Conservation (phyloP, 169 alveolate genomes). For the Cryptosporidium tyzzeri region DNA sequence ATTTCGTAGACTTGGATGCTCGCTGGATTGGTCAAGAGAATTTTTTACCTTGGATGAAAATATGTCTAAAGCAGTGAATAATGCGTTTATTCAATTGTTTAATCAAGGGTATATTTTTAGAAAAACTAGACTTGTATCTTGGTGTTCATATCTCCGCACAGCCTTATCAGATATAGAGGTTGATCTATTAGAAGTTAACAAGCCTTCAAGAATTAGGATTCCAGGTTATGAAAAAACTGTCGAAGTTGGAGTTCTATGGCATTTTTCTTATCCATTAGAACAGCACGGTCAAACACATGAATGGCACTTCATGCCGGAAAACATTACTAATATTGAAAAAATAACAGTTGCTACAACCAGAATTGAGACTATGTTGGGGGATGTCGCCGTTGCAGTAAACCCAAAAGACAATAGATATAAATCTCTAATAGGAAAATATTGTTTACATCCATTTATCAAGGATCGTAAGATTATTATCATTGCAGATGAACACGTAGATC, state of each 20-base stretch:
- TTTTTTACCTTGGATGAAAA: conserved; percentile 96
- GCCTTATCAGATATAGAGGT: conserved; percentile 99
- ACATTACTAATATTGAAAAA: conserved; percentile 76
- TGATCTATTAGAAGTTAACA: conserved; percentile 92
- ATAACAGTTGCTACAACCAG: conserved; percentile 96
- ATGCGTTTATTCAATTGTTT: conserved; percentile 94
- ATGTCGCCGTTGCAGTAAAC: conserved; percentile 99
- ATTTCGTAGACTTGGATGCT: conserved; percentile 90
- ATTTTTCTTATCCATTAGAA: conserved; percentile 93
- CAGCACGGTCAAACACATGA: conserved; percentile 83
- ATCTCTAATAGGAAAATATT: conserved; percentile 93
- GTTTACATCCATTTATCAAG: conserved; percentile 97
- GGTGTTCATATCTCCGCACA: conserved; percentile 98
- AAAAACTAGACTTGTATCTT: conserved; percentile 96
- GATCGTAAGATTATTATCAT: conserved; percentile 93
- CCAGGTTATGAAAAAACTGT: conserved; percentile 90
- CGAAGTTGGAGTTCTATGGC: conserved; percentile 98
- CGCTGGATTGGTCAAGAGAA: conserved; percentile 98
- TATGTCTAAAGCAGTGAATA: conserved; percentile 94
- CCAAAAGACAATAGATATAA: conserved; percentile 97
- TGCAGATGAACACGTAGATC: conserved; percentile 97
- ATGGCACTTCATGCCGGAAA: conserved; percentile 84
- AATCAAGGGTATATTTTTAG: conserved; percentile 95
- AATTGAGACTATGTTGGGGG: conserved; percentile 99
- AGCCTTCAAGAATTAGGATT: conserved; percentile 87